These are phyloP conservation scores for Arthrobotrys entomopaga DNA, from an alignment of 2,329 filamentous ascomycete genomes.

Conservation along the genomic window DNA sequence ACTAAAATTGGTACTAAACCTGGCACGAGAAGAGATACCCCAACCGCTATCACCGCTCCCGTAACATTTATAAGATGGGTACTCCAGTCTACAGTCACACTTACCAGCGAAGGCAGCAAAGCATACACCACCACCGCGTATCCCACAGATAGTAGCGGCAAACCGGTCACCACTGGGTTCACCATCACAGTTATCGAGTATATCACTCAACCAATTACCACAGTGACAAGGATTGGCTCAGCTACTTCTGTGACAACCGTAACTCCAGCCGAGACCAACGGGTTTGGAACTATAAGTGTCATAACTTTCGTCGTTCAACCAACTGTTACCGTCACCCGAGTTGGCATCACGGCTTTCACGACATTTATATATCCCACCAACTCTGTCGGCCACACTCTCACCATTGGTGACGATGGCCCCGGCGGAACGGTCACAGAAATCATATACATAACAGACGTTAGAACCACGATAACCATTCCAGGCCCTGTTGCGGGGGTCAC, in stretches of 20 bases:
- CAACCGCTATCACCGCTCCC: not conserved
- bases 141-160: not conserved
- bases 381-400: not conserved
- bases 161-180: not conserved
- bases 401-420: constrained; percentile 1
- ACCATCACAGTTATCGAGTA: not conserved
- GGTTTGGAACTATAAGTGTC: not conserved
- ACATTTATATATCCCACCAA: not conserved
- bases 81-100: not conserved
- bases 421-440: not conserved
- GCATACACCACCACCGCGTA: not conserved
- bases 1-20: too few species aligned
- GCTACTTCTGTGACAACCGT: not conserved
- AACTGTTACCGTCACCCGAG: not conserved
- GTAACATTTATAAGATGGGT: not conserved
- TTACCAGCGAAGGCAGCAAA: not conserved
- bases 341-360: not conserved
- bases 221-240: not conserved
- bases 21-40: not conserved
- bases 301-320: not conserved
- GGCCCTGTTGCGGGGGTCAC: not conserved
- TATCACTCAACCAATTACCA: not conserved
- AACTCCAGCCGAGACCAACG: not conserved
- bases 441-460: not conserved
- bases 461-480: not conserved